Conservation (phyloP, 345 rosid genomes). For the Cardamine chenopodiifolia region DNA sequence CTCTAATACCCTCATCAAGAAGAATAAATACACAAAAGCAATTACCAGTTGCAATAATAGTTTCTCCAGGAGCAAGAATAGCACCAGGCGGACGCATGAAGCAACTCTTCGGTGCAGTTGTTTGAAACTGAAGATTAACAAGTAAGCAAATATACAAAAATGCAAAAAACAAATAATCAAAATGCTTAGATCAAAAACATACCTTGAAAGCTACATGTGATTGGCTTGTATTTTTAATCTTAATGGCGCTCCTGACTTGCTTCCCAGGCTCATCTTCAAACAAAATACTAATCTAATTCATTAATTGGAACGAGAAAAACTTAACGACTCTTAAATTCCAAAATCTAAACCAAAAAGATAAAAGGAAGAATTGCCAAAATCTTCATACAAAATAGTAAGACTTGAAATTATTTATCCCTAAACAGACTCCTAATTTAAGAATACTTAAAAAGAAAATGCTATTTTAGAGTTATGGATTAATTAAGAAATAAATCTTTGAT, state of each 20-base stretch:
- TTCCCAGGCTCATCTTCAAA: slow-evolving; percentile 95
- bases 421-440: background rate
- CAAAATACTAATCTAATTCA: slow-evolving; percentile 9
- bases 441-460: background rate
- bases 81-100: slow-evolving; percentile 99
- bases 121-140: slow-evolving; percentile 71
- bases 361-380: background rate
- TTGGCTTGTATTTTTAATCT: slow-evolving; percentile 91
- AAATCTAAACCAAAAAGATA: slow-evolving; percentile 5
- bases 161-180: background rate
- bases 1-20: background rate
- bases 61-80: slow-evolving; percentile 91
- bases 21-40: slow-evolving; percentile 4
- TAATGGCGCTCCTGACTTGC: slow-evolving; percentile 94
- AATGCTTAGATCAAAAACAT: background rate
- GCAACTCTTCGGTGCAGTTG: slow-evolving; percentile 98
- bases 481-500: background rate
- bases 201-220: slow-evolving; percentile 96
- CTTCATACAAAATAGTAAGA: background rate
- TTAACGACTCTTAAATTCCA: background rate
- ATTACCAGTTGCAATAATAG: slow-evolving; percentile 84
- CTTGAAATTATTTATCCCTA: background rate
- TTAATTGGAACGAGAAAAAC: background rate
- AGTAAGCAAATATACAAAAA: background rate
- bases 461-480: background rate